Conservation (phyloP, 2,329 filamentous ascomycete species). For the Bertia moriformis region DNA sequence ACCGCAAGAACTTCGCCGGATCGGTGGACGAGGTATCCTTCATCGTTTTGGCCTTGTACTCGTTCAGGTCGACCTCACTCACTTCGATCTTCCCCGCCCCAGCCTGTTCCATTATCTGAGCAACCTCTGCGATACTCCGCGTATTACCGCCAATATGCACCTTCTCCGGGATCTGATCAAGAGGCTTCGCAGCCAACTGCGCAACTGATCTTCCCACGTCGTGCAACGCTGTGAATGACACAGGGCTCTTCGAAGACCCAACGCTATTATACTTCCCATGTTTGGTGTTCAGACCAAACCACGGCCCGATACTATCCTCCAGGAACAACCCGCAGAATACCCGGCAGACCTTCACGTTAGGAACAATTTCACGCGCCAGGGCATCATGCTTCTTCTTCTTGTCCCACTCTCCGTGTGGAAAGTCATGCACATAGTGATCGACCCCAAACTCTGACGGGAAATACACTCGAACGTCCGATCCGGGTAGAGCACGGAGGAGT, state of each 20-base stretch:
- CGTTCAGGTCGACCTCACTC: conserved; percentile 7
- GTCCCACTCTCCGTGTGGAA: conserved; percentile 16
- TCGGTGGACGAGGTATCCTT: conserved; percentile 7
- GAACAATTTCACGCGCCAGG: conserved; percentile 6
- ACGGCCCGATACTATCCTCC: conserved; percentile 16
- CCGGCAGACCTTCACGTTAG: conserved; percentile 11
- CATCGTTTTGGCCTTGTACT: conserved; percentile 11
- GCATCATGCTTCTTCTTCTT: conserved; percentile 13
- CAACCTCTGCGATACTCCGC: conserved; percentile 9
- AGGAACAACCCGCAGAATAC: conserved; percentile 16
- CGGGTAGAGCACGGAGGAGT: conserved; percentile 9
- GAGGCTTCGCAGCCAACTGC: conserved; percentile 8
- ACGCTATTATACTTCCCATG: conserved; percentile 13
- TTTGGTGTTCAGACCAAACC: conserved; percentile 15
- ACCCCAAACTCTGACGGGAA: conserved; percentile 20
- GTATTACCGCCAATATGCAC: conserved; percentile 13
- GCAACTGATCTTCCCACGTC: conserved; percentile 16
- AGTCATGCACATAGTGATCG: conserved; percentile 19
- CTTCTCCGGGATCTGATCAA: conserved; percentile 9
- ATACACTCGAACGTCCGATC: conserved; percentile 13
- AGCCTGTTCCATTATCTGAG: conserved; percentile 10
- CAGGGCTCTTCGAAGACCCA: conserved; percentile 8
- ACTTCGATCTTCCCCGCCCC: conserved; percentile 11
- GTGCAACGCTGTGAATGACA: conserved; percentile 14
- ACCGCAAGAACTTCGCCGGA: conserved; percentile 13